Evolutionary conservation across 768 basidiomycete genomes (phyloP).

Genomic region (Epithele typhae): DNA sequence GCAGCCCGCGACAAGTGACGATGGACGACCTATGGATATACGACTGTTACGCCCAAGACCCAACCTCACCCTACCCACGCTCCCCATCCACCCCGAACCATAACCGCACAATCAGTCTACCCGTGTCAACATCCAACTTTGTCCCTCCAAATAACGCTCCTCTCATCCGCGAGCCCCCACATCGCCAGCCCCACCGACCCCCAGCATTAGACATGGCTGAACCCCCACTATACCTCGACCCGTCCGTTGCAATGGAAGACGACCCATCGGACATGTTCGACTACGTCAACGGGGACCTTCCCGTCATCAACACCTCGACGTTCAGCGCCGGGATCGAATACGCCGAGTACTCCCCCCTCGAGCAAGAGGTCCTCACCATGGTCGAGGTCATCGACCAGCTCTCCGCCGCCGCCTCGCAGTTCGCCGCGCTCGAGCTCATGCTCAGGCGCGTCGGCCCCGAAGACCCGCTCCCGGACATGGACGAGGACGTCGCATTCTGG

Average conservation of each 20-base stretch:
- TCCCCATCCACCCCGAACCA: conserved; percentile 9
- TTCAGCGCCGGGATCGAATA: conserved; percentile 8
- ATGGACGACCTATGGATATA: conserved; percentile 16
- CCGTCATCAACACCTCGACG: conserved; percentile 6
- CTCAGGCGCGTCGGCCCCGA: neutral
- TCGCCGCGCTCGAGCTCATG: conserved; percentile 6
- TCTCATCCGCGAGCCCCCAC: conserved; percentile 4
- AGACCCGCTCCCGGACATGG: conserved; percentile 1
- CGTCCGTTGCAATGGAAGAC: neutral
- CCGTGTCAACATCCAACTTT: conserved; percentile 5
- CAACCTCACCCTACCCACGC: conserved; percentile 10
- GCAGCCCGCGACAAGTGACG: conserved; percentile 1
- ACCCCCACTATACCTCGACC: neutral
- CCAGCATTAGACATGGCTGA: conserved; percentile 1
- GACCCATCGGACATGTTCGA: neutral
- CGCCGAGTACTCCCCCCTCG: conserved; percentile 13
- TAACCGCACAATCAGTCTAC: conserved; percentile 10
- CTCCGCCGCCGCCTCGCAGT: conserved; percentile 4
- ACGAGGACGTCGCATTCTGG: conserved; percentile 14
- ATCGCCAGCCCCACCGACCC: neutral
- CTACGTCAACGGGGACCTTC: neutral
- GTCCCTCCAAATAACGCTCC: conserved; percentile 6
- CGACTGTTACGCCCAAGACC: conserved; percentile 15
- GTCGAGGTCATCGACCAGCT: conserved; percentile 15
- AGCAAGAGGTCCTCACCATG: conserved; percentile 12